Base-by-base conservation (phyloP, 192 early-diverging fungal genomes). In the Entophlyctis luteolus region DNA sequence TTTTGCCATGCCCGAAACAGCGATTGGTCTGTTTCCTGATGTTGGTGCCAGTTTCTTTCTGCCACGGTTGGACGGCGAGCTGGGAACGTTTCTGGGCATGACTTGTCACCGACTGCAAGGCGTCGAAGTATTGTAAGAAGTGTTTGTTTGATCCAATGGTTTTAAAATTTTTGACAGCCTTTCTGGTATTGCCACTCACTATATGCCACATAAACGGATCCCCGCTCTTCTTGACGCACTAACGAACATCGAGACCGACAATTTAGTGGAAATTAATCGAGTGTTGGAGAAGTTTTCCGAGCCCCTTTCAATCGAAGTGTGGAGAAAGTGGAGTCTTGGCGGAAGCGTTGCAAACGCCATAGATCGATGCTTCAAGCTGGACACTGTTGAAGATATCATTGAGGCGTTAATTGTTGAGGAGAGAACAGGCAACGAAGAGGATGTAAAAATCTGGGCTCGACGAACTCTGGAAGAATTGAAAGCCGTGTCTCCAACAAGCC, bases 121-220 rank as follows among this genome's bases (percentile, higher is more conserved):
- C 25, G 72, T 84, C 35, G 95, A 97, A 73, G 89, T 93, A 32
- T 76, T 20, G 39, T 12, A 56, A 31, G 10, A n/a, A n/a, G n/a
- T n/a, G n/a, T n/a, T n/a, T n/a, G n/a, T n/a, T n/a, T n/a, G n/a
- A n/a, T n/a, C n/a, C n/a, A n/a, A n/a, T n/a, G n/a, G n/a, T n/a
- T n/a, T n/a, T n/a, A n/a, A n/a, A n/a, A n/a, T n/a, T n/a, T n/a
- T n/a, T n/a, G n/a, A n/a, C n/a, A n/a, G n/a, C n/a, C n/a, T n/a
- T n/a, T n/a, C 95, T 3, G 95, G 97, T 27, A 89, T 99, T 75
- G 97, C 92, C 25, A 95, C 97, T 29, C 95, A 99, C 75, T 98
- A 86, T 74, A 90, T 99, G 22, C 93, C 95, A 16, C 89, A 89
- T 3, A 86, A 87, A 63, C 88, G 94, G 4, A 70, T 97, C 37